Evolutionary conservation across 23 red algal genomes (phyloP).

Genomic region (Agarophyton chilense): DNA sequence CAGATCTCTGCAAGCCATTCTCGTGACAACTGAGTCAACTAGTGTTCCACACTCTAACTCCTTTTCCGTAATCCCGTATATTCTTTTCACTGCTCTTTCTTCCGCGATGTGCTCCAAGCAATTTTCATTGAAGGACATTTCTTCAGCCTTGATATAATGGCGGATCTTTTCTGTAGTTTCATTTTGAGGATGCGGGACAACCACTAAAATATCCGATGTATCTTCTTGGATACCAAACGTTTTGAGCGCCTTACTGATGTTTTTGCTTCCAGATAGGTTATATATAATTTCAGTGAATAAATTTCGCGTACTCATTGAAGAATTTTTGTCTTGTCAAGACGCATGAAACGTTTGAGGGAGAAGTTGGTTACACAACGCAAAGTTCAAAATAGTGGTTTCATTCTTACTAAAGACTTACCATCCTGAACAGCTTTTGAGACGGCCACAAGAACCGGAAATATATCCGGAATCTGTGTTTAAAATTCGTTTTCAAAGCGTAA

Average conservation of each 20-base stretch:
- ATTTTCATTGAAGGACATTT: neutral
- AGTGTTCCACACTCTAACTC: slow-evolving; percentile 18
- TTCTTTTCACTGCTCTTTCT: neutral
- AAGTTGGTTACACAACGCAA: neutral
- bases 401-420: slow-evolving; percentile 25
- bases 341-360: neutral
- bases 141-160: slow-evolving; percentile 29
- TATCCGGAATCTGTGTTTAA: slow-evolving; percentile 45
- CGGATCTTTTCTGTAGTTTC: neutral
- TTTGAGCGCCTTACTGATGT: slow-evolving; percentile 52
- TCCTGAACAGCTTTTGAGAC: slow-evolving; percentile 38
- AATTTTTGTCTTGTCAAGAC: neutral
- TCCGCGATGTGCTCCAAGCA: slow-evolving; percentile 4
- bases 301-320: slow-evolving; percentile 38
- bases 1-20: slow-evolving; percentile 68
- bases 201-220: slow-evolving; percentile 33
- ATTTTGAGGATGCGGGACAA: slow-evolving; percentile 37
- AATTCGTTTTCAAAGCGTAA: too few relatives aligned
- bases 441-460: slow-evolving; percentile 42
- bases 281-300: slow-evolving; percentile 66
- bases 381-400: neutral
- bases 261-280: slow-evolving; percentile 46
- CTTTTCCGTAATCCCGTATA: slow-evolving; percentile 36
- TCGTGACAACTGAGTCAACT: slow-evolving; percentile 56
- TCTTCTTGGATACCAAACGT: slow-evolving; percentile 40